These are phyloP conservation scores for Kernera saxatilis DNA, from an alignment of 345 rosid genomes.

Conservation along the genomic window DNA sequence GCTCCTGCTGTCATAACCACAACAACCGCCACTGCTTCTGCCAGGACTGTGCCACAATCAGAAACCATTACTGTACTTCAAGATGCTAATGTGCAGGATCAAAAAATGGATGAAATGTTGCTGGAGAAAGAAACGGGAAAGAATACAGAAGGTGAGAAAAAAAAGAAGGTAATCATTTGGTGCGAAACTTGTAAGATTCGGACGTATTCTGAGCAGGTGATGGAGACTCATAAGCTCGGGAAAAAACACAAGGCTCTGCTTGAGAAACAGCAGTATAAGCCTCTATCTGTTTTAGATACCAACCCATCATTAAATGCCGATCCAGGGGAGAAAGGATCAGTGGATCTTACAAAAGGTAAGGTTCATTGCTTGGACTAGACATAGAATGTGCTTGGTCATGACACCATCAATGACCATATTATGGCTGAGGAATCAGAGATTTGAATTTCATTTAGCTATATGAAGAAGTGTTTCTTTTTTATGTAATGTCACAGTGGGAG, in stretches of 20 bases:
- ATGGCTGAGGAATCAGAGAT: neutral
- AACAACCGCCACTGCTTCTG: neutral
- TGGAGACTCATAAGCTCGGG: conserved; percentile 49
- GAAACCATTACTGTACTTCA: neutral
- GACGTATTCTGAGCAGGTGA: conserved; percentile 24
- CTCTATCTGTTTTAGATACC: neutral
- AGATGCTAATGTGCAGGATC: neutral
- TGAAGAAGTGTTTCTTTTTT: neutral
- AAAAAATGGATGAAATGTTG: neutral
- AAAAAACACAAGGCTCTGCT: conserved; percentile 42
- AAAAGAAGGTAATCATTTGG: conserved; percentile 35
- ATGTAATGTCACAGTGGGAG: neutral
- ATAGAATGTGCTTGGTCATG: neutral
- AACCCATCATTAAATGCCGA: neutral
- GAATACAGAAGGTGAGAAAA: neutral
- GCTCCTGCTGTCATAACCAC: neutral
- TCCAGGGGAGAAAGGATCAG: neutral
- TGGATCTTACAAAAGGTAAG: neutral
- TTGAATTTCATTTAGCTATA: neutral
- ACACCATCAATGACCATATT: neutral
- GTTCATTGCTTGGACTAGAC: neutral
- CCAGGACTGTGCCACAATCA: neutral
- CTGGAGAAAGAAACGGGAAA: neutral
- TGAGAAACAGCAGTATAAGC: neutral
- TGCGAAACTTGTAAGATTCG: conserved; percentile 48